Percentiles rank a stretch among this genome's conserved stretches.
Conservation (phyloP, 176 grass and related monocot species). For the Secale cereale region DNA sequence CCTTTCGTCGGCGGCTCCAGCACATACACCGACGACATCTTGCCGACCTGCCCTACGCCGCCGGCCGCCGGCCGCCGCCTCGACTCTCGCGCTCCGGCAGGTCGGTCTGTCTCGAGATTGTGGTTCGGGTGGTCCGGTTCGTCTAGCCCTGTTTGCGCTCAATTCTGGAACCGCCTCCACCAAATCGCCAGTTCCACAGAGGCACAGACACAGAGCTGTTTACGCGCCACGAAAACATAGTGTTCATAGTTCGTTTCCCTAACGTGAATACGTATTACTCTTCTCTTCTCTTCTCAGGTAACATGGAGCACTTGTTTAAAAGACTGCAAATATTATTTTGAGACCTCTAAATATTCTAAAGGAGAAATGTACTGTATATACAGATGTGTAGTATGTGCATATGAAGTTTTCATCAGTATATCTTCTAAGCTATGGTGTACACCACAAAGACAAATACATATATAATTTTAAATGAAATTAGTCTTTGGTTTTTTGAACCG, state of each 20-base stretch:
- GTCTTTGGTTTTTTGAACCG: too few relatives aligned
- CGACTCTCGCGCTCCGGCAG: background rate
- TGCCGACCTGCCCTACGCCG: background rate
- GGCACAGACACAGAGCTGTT: background rate
- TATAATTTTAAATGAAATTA: too few relatives aligned
- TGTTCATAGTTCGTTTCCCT: background rate
- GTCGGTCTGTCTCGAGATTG: background rate
- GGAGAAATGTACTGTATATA: too few relatives aligned
- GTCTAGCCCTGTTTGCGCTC: background rate
- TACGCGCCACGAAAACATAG: background rate
- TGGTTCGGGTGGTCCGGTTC: background rate
- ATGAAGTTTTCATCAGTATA: too few relatives aligned
- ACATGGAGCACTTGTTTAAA: too few relatives aligned
- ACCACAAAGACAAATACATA: too few relatives aligned
- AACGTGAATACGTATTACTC: background rate
- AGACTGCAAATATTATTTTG: too few relatives aligned
- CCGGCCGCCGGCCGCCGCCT: background rate
- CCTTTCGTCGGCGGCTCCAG: constrained; percentile 92
- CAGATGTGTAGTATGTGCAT: too few relatives aligned
- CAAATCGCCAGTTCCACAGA: background rate
- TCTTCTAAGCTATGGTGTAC: too few relatives aligned
- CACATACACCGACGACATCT: constrained; percentile 91
- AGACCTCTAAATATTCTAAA: too few relatives aligned
- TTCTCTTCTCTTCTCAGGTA: too few relatives aligned
- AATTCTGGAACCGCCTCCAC: background rate